These are phyloP conservation scores for Malus sieversii DNA, from an alignment of 306 rosid species.

Conservation along the genomic window DNA sequence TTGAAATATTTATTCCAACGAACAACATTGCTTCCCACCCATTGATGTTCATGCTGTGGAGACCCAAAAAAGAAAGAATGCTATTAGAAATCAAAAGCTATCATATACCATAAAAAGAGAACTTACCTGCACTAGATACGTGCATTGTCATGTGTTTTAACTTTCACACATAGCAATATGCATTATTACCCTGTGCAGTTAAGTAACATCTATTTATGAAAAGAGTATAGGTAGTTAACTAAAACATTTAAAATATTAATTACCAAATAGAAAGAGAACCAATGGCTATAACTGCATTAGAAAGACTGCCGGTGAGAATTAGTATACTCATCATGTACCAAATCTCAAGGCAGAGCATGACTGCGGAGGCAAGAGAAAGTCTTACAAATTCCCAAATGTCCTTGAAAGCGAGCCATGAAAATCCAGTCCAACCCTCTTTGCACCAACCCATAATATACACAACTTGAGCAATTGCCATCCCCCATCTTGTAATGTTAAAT, in stretches of 20 bases:
- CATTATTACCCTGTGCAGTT: background rate
- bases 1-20: conserved; percentile 24
- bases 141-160: no score
- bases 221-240: background rate
- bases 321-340: conserved; percentile 34
- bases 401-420: conserved; percentile 59
- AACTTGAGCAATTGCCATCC: conserved; percentile 42
- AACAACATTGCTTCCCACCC: conserved; percentile 27
- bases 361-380: conserved; percentile 74
- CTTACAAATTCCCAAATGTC: conserved; percentile 67
- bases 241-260: background rate
- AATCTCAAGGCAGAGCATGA: conserved; percentile 73
- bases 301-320: conserved; percentile 31
- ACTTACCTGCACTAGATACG: background rate
- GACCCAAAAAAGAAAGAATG: background rate
- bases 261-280: conserved; percentile 57
- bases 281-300: conserved; percentile 37
- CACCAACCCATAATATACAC: conserved; percentile 69
- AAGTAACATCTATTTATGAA: background rate
- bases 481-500: conserved; percentile 51
- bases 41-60: conserved; percentile 20
- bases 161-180: no score
- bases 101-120: background rate
- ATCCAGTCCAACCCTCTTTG: conserved; percentile 60
- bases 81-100: background rate